Base-by-base conservation (phyloP, 805 yeast species). In the Candida awuae region DNA sequence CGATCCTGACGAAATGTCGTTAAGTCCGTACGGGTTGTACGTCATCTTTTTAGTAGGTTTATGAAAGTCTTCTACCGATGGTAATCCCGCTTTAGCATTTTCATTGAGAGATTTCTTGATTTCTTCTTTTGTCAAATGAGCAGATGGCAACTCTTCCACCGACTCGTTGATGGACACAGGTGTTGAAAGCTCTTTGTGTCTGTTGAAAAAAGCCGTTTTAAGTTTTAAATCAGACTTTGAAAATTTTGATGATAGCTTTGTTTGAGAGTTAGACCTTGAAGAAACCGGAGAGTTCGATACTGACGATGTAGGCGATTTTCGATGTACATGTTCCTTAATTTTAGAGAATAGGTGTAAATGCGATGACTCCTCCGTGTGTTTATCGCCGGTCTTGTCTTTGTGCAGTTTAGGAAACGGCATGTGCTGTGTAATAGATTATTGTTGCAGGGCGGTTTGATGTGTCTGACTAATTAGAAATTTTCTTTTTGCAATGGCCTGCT, bases 21-120 rank as follows among this genome's bases (percentile, higher is more conserved):
- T 47, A n/a, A 47, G 25, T 1, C 85, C 86, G 53, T 75, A 80
- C 2, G 86, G 86, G 49, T 79, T 79, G 56, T 78, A 80, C 32
- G 69, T 71, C 52, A 77, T 65, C 42, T 72, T 75, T 13, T 46
- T 32, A 5, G 46, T 33, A 7, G 51, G 47, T 29, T 47, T 51
- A 25, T 52, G 51, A 1, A 35, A 20, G 21, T 49, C 55, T 21
- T 51, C 47, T 29, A 58, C 45, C 4, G 63, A 57, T 6, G 63
- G 63, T 27, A 59, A 46, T 3, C 61, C 63, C 3, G 46, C n/a
- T 33, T 41, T 37, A 12, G 41, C 44, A 9, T 14, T 13, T 25
- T 41, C 38, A 23, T 29, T 18, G 19, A 37, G 23, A 14, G 38
- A 18, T 38, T 34, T 41, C 16, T 34, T 28, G 14, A 37, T 34